Evolutionary conservation across 768 basidiomycete genomes (phyloP), one percentile per base, ranked within the genome.

Genomic region (Dentipellis fragilis): DNA sequence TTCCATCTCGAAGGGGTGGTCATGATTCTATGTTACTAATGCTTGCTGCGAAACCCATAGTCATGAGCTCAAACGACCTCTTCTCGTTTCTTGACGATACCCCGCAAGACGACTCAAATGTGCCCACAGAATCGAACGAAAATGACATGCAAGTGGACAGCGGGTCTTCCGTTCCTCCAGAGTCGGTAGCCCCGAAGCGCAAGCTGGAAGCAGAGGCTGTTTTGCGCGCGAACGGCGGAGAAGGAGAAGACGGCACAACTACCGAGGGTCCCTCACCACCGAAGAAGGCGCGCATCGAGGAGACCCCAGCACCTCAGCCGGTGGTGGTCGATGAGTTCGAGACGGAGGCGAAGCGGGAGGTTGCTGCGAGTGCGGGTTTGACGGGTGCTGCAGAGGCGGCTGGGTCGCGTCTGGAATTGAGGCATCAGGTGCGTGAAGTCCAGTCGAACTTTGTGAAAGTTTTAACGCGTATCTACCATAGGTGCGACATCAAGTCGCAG

Each of bases 401-500:
- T 40, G 85, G 83, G 22, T 78, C 83, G 35, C 78, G 83, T 22
- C 68, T 93, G 14, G 88, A 92, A 67, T 76, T 93, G 45, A 79
- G 79, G 66, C 87, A 93, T 73, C 90, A 93, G 76, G 90, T 82
- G 55, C 54, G 75, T 36, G 4, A 22, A 39, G 38, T 29, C 6
- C 29, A 29, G 29, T 6, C 3, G 29, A 42, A 12, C 17, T 19
- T 35, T 42, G 54, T 57, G 22, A 54, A 19, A 35, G 17, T 39
- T 10, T 49, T 57, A 21, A 29, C 12, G 52, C 11, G 29, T 59
- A 37, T 17, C 47, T 7, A 21, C 34, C 34, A 16, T 62, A 93
- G 90, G 91, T 95, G 57, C 82, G 93, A 40, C 93, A 96, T 66
- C 89, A 96, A 84, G 96, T 99, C 39, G 93, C 93, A 7, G 84